Base-by-base conservation (phyloP, 495 filamentous ascomycete species). In the Trichoderma asperelloides region DNA sequence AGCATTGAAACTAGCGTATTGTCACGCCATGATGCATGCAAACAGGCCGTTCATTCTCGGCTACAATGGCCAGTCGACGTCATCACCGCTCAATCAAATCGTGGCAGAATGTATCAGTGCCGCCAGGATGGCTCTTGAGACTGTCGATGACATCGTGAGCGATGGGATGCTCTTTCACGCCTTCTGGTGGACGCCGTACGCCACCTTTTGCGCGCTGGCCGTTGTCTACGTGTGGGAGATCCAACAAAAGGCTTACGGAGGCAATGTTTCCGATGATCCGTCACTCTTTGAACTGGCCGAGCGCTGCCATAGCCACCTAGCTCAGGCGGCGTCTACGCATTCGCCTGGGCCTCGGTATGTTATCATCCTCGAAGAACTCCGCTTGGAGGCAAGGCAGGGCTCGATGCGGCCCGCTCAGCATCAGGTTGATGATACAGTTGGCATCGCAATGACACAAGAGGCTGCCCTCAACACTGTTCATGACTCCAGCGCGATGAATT, bases 341-440 rank as follows among this genome's bases (percentile, higher is more conserved):
- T 82, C 80, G 39, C 81, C 82, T 0, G 83, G 80, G 71, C 77
- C 80, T 11, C 74, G 81, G 12, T 84, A 83, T 66, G 76, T 79
- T 64, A 81, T 82, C 57, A 81, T 84, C 33, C 70, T 84, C 23
- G 78, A 80, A 41, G 82, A 84, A 66, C 73, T 83, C n/a, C 64
- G 64, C 8, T 25, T 47, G 7, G 64, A 65, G 25, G 64, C 64
- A 23, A 65, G 45, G 33, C 64, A 65, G 40, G 23, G 40, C 18
- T 43, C 64, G 60, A 33, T 23, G 60, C 60, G 30, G 30, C 30
- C 18, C 18, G 49, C 49, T 55, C 25, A n/a, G 49, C 18, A 25
- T 25, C 25, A 55, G 49, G 25, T n/a, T 55, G 18, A 55, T 55
- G 49, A 25, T 25, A 15, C 60, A 18, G 13, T 15, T 15, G 16